Base-by-base conservation (phyloP, 2,329 filamentous ascomycete genomes). In the Trichoderma atrobrunneum region DNA sequence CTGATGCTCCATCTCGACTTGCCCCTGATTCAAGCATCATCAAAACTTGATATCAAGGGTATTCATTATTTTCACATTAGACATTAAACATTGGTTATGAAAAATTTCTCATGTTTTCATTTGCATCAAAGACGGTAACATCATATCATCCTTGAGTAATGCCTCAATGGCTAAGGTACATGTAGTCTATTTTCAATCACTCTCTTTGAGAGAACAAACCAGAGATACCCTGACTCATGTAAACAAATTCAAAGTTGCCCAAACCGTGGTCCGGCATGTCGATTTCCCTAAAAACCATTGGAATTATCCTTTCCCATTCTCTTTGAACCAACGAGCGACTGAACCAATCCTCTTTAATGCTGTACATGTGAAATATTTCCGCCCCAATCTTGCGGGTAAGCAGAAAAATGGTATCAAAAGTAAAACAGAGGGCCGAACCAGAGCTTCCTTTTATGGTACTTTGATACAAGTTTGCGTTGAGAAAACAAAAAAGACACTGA, bases 341-440 rank as follows among this genome's bases (percentile, higher is more conserved):
- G 63, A 68, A 57, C 64, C 70, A 72, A 72, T 68, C 70, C 63
- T 68, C 56, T 30, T 62, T 36, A 72, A 72, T 62, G 32, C 56
- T 62, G 61, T 71, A 63, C 48, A 64, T 57, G 39, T 32, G 60
- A 67, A 28, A 54, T n/a, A 36, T 30, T 68, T 65, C 39, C 21
- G 61, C 64, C 56, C 21, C 61, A 60, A 61, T 43, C 65, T 59
- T 54, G 60, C 11, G 56, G 11, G 56, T 32, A 62, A 68, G 63
- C 32, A 26, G 54, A 51, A 36, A 67, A 68, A 62, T 62, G 56
- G 56, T 68, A 72, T 68, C 63, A 30, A 67, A 59, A 68, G 56
- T 43, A 61, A 32, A 63, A 30, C 51, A 56, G 63, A 54, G 56
- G 32, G 36, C 39, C 63, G 39, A 43, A 60, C 26, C 14, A 39